Evolutionary conservation across 148 eudicot species (phyloP).

Genomic region (Rhododendron williamsianum): DNA sequence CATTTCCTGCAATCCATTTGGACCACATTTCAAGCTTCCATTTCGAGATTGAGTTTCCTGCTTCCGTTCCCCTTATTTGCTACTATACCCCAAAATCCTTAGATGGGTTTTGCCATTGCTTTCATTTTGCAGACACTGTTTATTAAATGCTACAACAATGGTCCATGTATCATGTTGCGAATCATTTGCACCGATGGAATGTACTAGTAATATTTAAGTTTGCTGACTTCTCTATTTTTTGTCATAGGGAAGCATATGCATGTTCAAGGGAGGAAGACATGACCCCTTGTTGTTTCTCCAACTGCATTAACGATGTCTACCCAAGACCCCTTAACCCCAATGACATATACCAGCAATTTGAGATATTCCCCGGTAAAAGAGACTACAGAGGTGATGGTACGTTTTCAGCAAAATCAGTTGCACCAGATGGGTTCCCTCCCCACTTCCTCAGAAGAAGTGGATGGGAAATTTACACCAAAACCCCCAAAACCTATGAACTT

Average conservation of each 20-base stretch:
- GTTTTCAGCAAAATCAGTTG: constrained; percentile 42
- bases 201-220: not conserved
- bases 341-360: constrained; percentile 60
- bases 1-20: too few relatives aligned
- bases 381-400: not conserved
- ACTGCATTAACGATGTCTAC: constrained; percentile 32
- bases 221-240: not conserved
- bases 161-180: not conserved
- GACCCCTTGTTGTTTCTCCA: constrained; percentile 35
- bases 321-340: constrained; percentile 53
- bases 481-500: constrained; percentile 30
- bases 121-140: not conserved
- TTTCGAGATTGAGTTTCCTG: too few relatives aligned
- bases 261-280: constrained; percentile 1
- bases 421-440: constrained; percentile 59
- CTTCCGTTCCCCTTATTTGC: too few relatives aligned
- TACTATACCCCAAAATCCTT: not conserved
- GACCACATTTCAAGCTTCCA: too few relatives aligned
- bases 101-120: not conserved
- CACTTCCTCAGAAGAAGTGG: constrained; percentile 36
- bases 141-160: not conserved
- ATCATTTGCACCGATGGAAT: not conserved
- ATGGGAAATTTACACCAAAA: constrained; percentile 26
- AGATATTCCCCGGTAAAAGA: constrained; percentile 23
- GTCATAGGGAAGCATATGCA: not conserved